Evolutionary conservation across 768 basidiomycete species (phyloP).

Genomic region (Boletus pseudopeckii): DNA sequence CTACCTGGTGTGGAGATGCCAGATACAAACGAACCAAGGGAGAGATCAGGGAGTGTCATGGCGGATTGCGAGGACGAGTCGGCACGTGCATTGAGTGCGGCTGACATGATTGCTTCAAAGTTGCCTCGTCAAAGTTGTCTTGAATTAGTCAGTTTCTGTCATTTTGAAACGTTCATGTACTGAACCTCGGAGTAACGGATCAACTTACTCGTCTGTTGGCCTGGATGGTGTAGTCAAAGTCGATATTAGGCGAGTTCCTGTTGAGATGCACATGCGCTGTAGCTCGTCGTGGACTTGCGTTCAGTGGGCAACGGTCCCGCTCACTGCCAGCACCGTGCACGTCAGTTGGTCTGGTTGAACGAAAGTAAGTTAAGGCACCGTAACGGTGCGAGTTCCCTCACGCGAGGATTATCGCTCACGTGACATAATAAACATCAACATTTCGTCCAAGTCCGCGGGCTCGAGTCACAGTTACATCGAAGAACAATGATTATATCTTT

Average conservation of each 20-base stretch:
- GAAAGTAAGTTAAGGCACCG: background rate
- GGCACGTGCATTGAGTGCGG: slow-evolving; percentile 36
- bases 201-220: slow-evolving; percentile 11
- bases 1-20: slow-evolving; percentile 52
- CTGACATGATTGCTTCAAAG: slow-evolving; percentile 35
- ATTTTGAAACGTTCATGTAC: background rate
- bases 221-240: background rate
- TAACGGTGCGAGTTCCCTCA: background rate
- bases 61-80: slow-evolving; percentile 44
- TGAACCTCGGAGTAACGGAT: background rate
- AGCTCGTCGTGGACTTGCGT: background rate
- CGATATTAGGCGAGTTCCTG: background rate
- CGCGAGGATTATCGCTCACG: slow-evolving; percentile 7
- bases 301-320: background rate
- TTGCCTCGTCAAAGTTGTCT: background rate
- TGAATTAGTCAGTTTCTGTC: background rate
- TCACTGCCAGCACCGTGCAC: background rate
- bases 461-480: too few species aligned
- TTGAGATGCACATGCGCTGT: background rate
- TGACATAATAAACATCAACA: background rate
- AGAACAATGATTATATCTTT: too few species aligned
- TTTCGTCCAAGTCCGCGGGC: too few species aligned
- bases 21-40: slow-evolving; percentile 53
- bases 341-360: background rate
- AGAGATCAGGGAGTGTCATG: slow-evolving; percentile 54